Evolutionary conservation across 2,329 filamentous ascomycete genomes (phyloP).

Genomic region (Xylariales sp.): DNA sequence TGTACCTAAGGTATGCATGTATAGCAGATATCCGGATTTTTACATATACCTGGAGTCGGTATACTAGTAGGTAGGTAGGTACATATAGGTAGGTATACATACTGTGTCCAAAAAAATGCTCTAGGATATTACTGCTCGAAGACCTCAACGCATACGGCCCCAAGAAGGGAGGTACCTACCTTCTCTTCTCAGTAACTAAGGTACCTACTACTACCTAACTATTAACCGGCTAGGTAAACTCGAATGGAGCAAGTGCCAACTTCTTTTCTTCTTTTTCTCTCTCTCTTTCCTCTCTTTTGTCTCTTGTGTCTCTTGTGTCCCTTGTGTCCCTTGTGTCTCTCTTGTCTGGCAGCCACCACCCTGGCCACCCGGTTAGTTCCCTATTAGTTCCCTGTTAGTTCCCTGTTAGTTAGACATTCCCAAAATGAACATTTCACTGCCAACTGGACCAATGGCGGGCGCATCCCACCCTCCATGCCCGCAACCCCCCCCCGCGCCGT

Average conservation of each 20-base stretch:
- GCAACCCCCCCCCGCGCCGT: constrained; percentile 14
- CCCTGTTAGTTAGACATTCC: constrained; percentile 41
- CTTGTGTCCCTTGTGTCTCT: too few species aligned
- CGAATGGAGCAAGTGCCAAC: constrained; percentile 14
- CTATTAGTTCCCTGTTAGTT: constrained; percentile 3
- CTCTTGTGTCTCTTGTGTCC: too few species aligned
- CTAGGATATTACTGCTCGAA: too few species aligned
- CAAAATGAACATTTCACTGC: constrained; percentile 38
- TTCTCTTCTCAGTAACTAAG: too few species aligned
- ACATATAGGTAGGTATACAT: too few species aligned
- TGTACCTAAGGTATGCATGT: neutral
- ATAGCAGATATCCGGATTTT: constrained; percentile 1
- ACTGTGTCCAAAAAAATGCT: too few species aligned
- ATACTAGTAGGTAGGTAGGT: too few species aligned
- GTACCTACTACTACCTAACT: too few species aligned
- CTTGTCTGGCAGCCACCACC: constrained; percentile 31
- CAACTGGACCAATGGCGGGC: constrained; percentile 40
- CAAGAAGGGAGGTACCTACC: neutral
- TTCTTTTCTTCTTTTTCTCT: constrained; percentile 16
- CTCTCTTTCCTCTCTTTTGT: too few species aligned
- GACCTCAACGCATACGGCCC: too few species aligned
- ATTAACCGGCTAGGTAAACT: neutral
- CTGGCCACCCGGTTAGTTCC: neutral
- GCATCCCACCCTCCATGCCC: constrained; percentile 14
- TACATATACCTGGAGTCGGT: too few species aligned